Evolutionary conservation across 176 grass and related monocot species (phyloP).

Genomic region (Carex pumila): DNA sequence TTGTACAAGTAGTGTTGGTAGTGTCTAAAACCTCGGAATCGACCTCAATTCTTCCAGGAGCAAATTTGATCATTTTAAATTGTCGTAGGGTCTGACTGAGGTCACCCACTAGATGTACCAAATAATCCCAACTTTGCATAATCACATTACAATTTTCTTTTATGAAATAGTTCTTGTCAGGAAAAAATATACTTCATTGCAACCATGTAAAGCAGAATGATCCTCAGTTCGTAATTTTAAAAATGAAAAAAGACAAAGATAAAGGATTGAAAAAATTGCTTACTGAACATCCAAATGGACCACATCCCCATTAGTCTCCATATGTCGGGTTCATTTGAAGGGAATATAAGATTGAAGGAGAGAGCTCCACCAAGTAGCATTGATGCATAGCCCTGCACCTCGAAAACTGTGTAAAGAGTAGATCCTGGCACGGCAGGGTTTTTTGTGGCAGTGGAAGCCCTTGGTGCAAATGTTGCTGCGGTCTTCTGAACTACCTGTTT

Average conservation of each 20-base stretch:
- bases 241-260: neutral
- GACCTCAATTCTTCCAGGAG: neutral
- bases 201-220: neutral
- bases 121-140: neutral
- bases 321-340: slow-evolving; percentile 66
- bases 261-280: slow-evolving; percentile 17
- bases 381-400: slow-evolving; percentile 82
- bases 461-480: slow-evolving; percentile 82
- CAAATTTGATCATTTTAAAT: neutral
- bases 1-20: neutral
- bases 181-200: neutral
- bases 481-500: slow-evolving; percentile 92
- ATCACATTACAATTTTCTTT: neutral
- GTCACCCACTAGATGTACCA: neutral
- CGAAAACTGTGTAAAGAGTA: slow-evolving; percentile 68
- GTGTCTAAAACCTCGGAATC: neutral
- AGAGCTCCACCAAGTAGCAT: slow-evolving; percentile 84
- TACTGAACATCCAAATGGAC: slow-evolving; percentile 99
- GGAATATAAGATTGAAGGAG: slow-evolving; percentile 92
- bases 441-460: slow-evolving; percentile 77
- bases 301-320: slow-evolving; percentile 99
- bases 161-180: neutral
- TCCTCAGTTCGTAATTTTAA: neutral
- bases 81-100: neutral
- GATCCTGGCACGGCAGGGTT: slow-evolving; percentile 87